Evolutionary conservation across 345 rosid genomes (phyloP).

Genomic region (Citrus cavaleriei): DNA sequence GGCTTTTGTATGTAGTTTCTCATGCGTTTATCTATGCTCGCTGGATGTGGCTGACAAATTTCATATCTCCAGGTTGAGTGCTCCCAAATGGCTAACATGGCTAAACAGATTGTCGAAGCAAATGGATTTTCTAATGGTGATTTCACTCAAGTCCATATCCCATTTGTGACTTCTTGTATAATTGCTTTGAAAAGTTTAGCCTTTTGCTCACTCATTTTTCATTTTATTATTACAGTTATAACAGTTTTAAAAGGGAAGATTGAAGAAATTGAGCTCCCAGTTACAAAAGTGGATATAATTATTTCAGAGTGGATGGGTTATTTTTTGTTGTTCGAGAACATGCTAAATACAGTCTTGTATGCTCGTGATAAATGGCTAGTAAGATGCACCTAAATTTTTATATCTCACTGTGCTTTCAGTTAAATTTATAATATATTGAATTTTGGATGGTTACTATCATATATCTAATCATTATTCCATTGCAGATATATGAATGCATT

Average conservation of each 20-base stretch:
- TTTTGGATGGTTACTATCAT: not conserved
- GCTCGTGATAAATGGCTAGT: slow-evolving; percentile 99
- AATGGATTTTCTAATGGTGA: slow-evolving; percentile 88
- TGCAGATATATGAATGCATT: not conserved
- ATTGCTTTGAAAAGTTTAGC: not conserved
- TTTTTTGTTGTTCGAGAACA: slow-evolving; percentile 91
- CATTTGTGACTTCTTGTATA: not conserved
- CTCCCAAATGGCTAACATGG: slow-evolving; percentile 94
- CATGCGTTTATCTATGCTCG: not conserved
- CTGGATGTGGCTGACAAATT: slow-evolving; percentile 4
- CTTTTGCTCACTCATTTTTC: not conserved
- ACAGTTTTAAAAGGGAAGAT: slow-evolving; percentile 97
- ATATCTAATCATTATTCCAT: not conserved
- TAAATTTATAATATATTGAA: not conserved
- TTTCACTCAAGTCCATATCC: not conserved
- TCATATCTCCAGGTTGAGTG: slow-evolving; percentile 64
- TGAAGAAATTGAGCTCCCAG: slow-evolving; percentile 93
- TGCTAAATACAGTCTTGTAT: slow-evolving; percentile 84
- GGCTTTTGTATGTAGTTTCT: not conserved
- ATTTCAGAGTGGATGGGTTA: slow-evolving; percentile 99
- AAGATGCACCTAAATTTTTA: slow-evolving; percentile 29
- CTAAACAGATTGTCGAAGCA: slow-evolving; percentile 78
- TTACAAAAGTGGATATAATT: slow-evolving; percentile 84
- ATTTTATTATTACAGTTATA: slow-evolving; percentile 47
- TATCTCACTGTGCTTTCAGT: not conserved